phyloP scores from a whole-genome alignment of 345 rosid genomes.

The Hypericum perforatum region DNA sequence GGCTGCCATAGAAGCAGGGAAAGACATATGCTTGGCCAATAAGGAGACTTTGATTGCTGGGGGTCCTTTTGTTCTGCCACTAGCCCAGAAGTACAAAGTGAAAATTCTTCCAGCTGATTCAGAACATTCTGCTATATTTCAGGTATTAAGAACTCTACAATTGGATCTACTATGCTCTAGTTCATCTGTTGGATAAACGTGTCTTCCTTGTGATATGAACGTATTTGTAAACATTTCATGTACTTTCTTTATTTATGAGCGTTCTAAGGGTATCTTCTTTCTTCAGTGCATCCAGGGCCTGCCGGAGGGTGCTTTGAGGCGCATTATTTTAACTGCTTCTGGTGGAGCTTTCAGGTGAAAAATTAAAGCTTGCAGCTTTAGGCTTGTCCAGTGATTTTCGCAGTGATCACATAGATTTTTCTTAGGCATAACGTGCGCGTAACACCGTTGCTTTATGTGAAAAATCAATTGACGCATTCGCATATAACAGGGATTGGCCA shows the following conservation, averaged over 20 bases:
- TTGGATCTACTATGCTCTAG: background rate
- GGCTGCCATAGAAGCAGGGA: conserved; percentile 96
- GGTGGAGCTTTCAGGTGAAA: conserved; percentile 97
- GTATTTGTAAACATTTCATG: too few relatives aligned
- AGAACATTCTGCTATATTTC: conserved; percentile 97
- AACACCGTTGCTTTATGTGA: too few relatives aligned
- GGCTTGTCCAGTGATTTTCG: conserved; percentile 2
- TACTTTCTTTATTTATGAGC: conserved; percentile 6
- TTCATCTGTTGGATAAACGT: background rate
- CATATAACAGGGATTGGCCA: conserved; percentile 62
- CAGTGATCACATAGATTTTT: too few relatives aligned
- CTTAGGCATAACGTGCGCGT: too few relatives aligned
- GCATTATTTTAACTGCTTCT: conserved; percentile 86
- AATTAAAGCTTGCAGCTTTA: conserved; percentile 14
- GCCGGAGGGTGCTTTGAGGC: conserved; percentile 76
- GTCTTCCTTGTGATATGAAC: too few relatives aligned
- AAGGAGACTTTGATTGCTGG: conserved; percentile 97
- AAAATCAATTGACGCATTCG: conserved; percentile 7
- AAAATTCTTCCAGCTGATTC: conserved; percentile 99
- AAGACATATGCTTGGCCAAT: conserved; percentile 90
- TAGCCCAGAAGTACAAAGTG: conserved; percentile 74
- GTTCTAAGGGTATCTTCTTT: conserved; percentile 12
- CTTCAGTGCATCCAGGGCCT: conserved; percentile 94
- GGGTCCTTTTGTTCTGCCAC: conserved; percentile 94
- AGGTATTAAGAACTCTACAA: conserved; percentile 36